These are phyloP conservation scores for Candida freyschussii DNA, from an alignment of 1,139 yeast genomes.

Conservation along the genomic window DNA sequence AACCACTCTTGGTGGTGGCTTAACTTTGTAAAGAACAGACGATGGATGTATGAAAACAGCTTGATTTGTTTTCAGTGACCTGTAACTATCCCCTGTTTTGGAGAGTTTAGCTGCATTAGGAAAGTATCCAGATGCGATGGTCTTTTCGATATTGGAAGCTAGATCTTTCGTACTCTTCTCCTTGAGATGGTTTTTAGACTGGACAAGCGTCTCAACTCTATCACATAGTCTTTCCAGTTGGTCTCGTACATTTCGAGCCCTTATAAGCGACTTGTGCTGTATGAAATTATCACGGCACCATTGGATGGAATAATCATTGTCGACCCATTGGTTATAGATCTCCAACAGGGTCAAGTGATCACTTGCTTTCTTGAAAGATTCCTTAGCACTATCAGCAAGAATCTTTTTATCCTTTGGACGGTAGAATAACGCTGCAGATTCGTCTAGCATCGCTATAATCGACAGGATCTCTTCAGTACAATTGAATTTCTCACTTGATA, in stretches of 20 bases:
- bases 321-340: conserved; percentile 74
- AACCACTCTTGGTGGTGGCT: conserved; percentile 68
- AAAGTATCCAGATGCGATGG: conserved; percentile 80
- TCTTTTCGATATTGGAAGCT: conserved; percentile 47
- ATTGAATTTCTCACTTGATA: conserved; percentile 54
- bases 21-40: conserved; percentile 51
- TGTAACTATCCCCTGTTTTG: conserved; percentile 67
- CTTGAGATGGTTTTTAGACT: conserved; percentile 15
- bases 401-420: conserved; percentile 68
- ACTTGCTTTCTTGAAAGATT: conserved; percentile 49
- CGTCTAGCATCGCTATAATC: conserved; percentile 80
- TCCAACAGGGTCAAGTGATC: conserved; percentile 77
- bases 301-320: conserved; percentile 59
- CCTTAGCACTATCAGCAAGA: conserved; percentile 60
- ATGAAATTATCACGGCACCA: conserved; percentile 90
- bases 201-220: conserved; percentile 43
- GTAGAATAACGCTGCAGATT: conserved; percentile 64
- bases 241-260: conserved; percentile 69
- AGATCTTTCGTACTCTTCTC: conserved; percentile 22
- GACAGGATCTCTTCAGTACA: conserved; percentile 66
- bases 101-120: conserved; percentile 70
- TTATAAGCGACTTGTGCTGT: conserved; percentile 64
- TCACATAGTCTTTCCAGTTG: conserved; percentile 64
- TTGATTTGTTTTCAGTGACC: conserved; percentile 56
- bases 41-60: conserved; percentile 83